Conservation (phyloP, 2,329 filamentous ascomycete species). For the Raffaelea deltoideospora region DNA sequence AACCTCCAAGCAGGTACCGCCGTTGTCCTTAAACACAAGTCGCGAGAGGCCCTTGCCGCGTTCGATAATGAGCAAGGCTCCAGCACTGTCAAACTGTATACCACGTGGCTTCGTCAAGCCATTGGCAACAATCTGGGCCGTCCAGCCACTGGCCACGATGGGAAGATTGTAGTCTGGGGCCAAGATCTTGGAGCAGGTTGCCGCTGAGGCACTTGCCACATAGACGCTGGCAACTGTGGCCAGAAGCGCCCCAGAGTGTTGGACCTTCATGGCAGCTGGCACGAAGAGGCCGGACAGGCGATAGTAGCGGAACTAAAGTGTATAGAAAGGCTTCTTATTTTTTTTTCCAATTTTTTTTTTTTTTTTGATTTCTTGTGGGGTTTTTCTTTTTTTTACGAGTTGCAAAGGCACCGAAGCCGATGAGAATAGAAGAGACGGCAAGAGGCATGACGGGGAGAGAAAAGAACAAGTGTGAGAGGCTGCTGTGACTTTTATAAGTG, state of each 20-base stretch:
- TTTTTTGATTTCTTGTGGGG: too few relatives aligned
- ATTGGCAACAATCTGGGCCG: constrained; percentile 17
- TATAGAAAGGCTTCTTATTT: too few relatives aligned
- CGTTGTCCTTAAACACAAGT: constrained; percentile 24
- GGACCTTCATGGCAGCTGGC: constrained; percentile 7
- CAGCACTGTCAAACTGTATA: constrained; percentile 28
- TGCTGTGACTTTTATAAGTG: too few relatives aligned
- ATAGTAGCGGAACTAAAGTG: too few relatives aligned
- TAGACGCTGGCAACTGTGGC: constrained; percentile 6
- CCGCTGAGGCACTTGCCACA: constrained; percentile 5
- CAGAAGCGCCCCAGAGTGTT: constrained; percentile 7
- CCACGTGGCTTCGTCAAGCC: constrained; percentile 24
- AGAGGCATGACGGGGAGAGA: too few relatives aligned
- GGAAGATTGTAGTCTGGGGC: constrained; percentile 16
- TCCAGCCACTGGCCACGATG: constrained; percentile 17
- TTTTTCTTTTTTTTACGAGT: too few relatives aligned
- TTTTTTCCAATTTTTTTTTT: too few relatives aligned
- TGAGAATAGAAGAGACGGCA: too few relatives aligned
- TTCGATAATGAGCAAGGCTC: constrained; percentile 30
- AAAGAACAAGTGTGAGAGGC: too few relatives aligned
- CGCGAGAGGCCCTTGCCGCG: constrained; percentile 26
- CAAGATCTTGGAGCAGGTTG: constrained; percentile 20
- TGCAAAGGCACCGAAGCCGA: too few relatives aligned
- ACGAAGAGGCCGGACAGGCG: too few relatives aligned
- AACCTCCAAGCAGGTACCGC: constrained; percentile 24